Evolutionary conservation across 768 basidiomycete species (phyloP).

Genomic region (Tubosaeta brunneosetosa): DNA sequence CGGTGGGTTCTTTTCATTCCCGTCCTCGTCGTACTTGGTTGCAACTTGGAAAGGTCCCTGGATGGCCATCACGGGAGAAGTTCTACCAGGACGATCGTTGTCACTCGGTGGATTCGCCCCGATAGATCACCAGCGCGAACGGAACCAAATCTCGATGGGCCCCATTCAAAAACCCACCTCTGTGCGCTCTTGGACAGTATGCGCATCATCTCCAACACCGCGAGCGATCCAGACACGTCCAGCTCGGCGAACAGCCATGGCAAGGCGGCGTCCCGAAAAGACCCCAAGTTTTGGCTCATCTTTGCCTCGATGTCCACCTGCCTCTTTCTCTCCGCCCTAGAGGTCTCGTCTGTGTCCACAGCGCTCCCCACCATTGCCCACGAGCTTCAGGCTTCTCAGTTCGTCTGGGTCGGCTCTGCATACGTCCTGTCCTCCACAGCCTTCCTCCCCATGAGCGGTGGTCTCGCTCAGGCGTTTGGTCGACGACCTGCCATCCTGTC

Average conservation of each 20-base stretch:
- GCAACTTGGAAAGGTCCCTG: too few relatives aligned
- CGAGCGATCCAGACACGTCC: neutral
- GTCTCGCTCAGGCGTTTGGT: slow-evolving; percentile 30
- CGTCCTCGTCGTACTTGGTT: neutral
- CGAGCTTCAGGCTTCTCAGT: slow-evolving; percentile 24
- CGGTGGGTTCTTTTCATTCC: neutral
- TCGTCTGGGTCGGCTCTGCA: slow-evolving; percentile 36
- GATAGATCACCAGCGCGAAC: too few relatives aligned
- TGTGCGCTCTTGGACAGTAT: too few relatives aligned
- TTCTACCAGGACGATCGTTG: too few relatives aligned
- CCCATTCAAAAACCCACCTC: too few relatives aligned
- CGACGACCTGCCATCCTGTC: slow-evolving; percentile 25
- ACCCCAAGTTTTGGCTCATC: slow-evolving; percentile 25
- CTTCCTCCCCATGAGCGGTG: slow-evolving; percentile 34
- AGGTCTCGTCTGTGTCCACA: slow-evolving; percentile 24
- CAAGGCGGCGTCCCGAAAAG: slow-evolving; percentile 3
- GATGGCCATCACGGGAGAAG: neutral
- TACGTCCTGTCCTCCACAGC: slow-evolving; percentile 36
- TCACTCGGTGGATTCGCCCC: neutral
- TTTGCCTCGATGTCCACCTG: slow-evolving; percentile 23
- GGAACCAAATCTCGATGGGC: too few relatives aligned
- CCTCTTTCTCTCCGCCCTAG: slow-evolving; percentile 27
- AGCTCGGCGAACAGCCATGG: neutral
- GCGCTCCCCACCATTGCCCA: slow-evolving; percentile 34
- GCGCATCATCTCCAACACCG: neutral